Percentiles rank a stretch among this genome's conserved stretches.
phyloP scores from a whole-genome alignment of 192 early-diverging fungal species.

The Backusella mclennaniae region DNA sequence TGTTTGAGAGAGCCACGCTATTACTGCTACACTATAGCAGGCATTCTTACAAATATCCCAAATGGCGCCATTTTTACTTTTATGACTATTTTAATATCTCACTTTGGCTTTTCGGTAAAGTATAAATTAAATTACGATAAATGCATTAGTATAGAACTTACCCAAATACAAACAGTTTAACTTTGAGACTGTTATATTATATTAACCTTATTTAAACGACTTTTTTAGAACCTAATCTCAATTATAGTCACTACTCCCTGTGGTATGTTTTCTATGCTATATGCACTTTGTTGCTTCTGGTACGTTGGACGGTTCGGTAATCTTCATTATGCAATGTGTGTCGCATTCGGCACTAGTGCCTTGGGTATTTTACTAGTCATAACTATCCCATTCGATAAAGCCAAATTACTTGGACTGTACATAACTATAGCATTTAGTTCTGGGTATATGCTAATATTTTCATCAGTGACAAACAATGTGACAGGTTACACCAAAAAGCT shows the following conservation, averaged over 20 bases:
- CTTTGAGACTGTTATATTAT: not conserved
- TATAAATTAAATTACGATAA: not conserved
- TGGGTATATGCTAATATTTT: conserved; percentile 6
- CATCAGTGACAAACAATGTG: conserved; percentile 6
- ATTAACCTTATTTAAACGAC: not conserved
- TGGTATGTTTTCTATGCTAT: conserved; percentile 6
- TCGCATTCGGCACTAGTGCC: not conserved
- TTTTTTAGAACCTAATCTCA: conserved; percentile 16
- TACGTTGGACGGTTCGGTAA: not conserved
- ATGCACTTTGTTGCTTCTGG: not conserved
- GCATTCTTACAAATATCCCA: conserved; percentile 14
- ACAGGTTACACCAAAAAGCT: conserved; percentile 21
- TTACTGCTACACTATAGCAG: conserved; percentile 1
- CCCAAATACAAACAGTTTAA: not conserved
- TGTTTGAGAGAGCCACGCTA: conserved; percentile 17
- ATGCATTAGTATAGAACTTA: no score
- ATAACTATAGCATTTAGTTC: not conserved
- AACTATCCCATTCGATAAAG: not conserved
- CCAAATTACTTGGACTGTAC: conserved; percentile 26
- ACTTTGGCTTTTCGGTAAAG: conserved; percentile 25
- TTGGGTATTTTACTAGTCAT: conserved; percentile 24
- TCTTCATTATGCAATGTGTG: not conserved
- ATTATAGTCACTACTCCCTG: conserved; percentile 15
- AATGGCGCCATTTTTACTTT: conserved; percentile 24
- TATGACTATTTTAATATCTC: conserved; percentile 5